These are phyloP conservation scores for Podosphaera xanthii DNA, from an alignment of 2,329 filamentous ascomycete species.

Conservation along the genomic window DNA sequence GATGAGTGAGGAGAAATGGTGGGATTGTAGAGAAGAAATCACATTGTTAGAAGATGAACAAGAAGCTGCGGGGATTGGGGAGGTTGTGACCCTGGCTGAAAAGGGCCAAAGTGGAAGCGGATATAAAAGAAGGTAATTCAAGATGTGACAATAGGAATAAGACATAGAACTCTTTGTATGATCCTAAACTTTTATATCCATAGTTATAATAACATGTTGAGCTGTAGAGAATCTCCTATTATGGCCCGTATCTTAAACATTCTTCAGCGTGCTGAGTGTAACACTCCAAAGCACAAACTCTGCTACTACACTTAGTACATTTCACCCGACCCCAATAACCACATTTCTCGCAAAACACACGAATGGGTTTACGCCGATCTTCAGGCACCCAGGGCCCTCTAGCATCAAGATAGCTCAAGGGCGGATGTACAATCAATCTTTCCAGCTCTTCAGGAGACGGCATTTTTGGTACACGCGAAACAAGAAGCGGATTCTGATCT, in stretches of 20 bases:
- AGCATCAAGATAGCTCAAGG: constrained; percentile 45
- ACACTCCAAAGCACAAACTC: constrained; percentile 58
- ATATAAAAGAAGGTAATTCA: constrained; percentile 11
- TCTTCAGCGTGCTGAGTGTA: constrained; percentile 32
- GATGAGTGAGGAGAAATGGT: constrained; percentile 90
- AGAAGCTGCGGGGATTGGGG: constrained; percentile 65
- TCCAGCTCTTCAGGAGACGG: constrained; percentile 39
- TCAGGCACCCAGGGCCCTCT: constrained; percentile 23
- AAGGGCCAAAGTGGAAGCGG: constrained; percentile 27
- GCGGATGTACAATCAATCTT: constrained; percentile 36
- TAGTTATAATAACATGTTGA: background rate
- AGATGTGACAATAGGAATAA: background rate
- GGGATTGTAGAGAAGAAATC: constrained; percentile 91
- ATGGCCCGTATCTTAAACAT: constrained; percentile 31
- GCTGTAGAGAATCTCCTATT: background rate
- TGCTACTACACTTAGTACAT: constrained; percentile 56
- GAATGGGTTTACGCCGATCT: constrained; percentile 27
- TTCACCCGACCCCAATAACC: constrained; percentile 60
- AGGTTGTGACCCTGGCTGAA: constrained; percentile 74
- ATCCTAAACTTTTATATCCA: background rate
- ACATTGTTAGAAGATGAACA: constrained; percentile 83
- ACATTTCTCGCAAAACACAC: constrained; percentile 56
- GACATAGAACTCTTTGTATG: too few species aligned
- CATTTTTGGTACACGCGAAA: constrained; percentile 31
- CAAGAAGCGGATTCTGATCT: constrained; percentile 34